These are phyloP conservation scores for Microsporum audouinii DNA, from an alignment of 2,329 filamentous ascomycete species.

Conservation along the genomic window DNA sequence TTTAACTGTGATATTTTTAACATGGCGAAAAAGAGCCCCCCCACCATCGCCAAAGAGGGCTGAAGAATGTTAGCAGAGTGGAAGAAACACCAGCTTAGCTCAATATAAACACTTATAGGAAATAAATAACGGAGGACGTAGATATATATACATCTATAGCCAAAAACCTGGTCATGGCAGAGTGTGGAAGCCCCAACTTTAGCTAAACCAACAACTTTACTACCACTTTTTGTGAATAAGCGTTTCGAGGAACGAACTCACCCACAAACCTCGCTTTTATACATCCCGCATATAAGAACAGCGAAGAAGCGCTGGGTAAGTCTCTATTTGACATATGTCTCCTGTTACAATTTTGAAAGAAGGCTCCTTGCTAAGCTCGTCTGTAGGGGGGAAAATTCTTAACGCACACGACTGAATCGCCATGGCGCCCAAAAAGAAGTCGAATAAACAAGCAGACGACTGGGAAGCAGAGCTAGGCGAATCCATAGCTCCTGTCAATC, in stretches of 20 bases:
- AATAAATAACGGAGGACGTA: no score
- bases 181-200: neutral
- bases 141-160: neutral
- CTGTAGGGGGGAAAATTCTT: neutral
- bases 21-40: constrained; percentile 42
- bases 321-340: neutral
- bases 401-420: neutral
- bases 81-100: no score
- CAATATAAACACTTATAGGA: no score
- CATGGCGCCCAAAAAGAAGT: constrained; percentile 92
- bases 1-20: neutral
- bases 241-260: neutral
- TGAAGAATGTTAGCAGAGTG: no score
- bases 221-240: neutral
- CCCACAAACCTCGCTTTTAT: constrained; percentile 1
- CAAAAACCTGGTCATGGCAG: neutral
- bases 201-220: neutral
- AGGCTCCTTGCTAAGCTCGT: neutral
- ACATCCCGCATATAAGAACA: neutral
- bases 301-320: constrained; percentile 1
- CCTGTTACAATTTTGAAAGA: neutral
- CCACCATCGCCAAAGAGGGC: no score
- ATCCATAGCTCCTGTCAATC: constrained; percentile 39
- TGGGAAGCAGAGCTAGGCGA: constrained; percentile 93
- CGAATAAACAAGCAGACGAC: constrained; percentile 75